Percentiles rank a stretch among this genome's conserved stretches.
Evolutionary conservation across 2,329 filamentous ascomycete species (phyloP).

Genomic region (Aureobasidium sp.): DNA sequence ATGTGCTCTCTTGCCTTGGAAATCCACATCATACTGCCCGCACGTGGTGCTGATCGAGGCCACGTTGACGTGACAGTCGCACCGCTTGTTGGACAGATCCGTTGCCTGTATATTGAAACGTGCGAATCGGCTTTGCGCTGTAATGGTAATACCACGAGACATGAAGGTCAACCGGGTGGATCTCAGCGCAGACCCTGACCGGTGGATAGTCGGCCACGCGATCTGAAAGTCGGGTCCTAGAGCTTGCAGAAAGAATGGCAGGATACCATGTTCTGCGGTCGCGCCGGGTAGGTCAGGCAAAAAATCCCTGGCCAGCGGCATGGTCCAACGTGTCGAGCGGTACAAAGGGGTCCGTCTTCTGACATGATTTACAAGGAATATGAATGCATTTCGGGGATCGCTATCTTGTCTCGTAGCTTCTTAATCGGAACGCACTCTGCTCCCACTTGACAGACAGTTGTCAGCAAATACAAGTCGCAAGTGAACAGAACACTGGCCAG

Average conservation of each 20-base stretch:
- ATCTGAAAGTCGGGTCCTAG: not conserved
- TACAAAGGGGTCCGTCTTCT: not conserved
- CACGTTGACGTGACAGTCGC: slow-evolving; percentile 5
- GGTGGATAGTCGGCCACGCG: not conserved
- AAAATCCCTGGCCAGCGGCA: not conserved
- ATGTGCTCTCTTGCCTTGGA: not conserved
- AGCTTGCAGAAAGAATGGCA: not conserved
- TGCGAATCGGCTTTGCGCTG: not conserved
- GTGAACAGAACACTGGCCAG: not conserved
- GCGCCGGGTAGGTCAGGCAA: not conserved
- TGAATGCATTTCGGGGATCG: not conserved
- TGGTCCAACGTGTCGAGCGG: slow-evolving; percentile 4
- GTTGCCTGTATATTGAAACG: not conserved
- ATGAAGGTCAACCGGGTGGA: not conserved
- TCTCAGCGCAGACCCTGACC: not conserved
- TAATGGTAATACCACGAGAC: not conserved
- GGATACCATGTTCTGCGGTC: not conserved
- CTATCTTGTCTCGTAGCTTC: not conserved
- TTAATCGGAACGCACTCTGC: not conserved
- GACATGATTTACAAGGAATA: not conserved
- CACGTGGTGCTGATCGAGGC: slow-evolving; percentile 8
- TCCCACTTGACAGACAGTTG: not conserved
- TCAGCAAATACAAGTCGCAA: not conserved
- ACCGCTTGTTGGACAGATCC: slow-evolving; percentile 3
- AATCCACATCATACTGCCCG: not conserved